phyloP scores from a whole-genome alignment of 2,329 filamentous ascomycete genomes.

The Chaetomium strumarium region DNA sequence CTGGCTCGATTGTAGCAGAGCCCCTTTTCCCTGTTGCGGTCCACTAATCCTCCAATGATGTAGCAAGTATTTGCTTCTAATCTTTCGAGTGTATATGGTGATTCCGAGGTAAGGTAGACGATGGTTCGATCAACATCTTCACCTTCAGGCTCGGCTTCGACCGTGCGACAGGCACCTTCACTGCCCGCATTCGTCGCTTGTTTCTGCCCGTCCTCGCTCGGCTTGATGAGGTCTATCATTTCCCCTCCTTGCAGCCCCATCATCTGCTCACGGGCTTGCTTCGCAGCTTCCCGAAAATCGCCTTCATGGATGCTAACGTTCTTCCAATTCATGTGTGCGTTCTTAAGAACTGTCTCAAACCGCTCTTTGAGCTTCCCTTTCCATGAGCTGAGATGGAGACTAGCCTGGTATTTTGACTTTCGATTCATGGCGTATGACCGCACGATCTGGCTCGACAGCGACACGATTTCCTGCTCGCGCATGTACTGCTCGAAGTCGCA shows the following conservation, averaged over 20 bases:
- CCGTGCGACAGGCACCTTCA: background rate
- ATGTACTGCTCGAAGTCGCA: constrained; percentile 90
- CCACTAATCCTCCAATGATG: constrained; percentile 88
- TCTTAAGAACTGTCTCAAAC: constrained; percentile 68
- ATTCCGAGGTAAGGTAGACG: constrained; percentile 88
- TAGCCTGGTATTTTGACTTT: constrained; percentile 58
- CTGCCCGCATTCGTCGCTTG: constrained; percentile 29
- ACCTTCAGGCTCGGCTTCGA: constrained; percentile 19
- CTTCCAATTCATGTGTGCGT: constrained; percentile 73
- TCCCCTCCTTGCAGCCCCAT: constrained; percentile 46
- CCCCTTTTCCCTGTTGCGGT: constrained; percentile 94
- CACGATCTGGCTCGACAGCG: constrained; percentile 76
- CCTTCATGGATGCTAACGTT: constrained; percentile 66
- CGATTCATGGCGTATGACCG: constrained; percentile 86
- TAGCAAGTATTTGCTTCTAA: constrained; percentile 87
- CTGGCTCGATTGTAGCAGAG: constrained; percentile 81
- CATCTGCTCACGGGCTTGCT: constrained; percentile 65
- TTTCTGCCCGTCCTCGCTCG: constrained; percentile 28
- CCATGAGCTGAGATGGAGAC: constrained; percentile 75
- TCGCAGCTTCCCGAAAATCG: constrained; percentile 66
- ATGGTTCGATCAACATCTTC: constrained; percentile 43
- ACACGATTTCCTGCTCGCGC: constrained; percentile 78
- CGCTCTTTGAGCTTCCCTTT: constrained; percentile 67
- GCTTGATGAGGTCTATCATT: constrained; percentile 51
- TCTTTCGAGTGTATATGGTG: constrained; percentile 73